These are phyloP conservation scores for Anthracocystis setariae DNA, from an alignment of 1,284 basidiomycete genomes.

Conservation along the genomic window DNA sequence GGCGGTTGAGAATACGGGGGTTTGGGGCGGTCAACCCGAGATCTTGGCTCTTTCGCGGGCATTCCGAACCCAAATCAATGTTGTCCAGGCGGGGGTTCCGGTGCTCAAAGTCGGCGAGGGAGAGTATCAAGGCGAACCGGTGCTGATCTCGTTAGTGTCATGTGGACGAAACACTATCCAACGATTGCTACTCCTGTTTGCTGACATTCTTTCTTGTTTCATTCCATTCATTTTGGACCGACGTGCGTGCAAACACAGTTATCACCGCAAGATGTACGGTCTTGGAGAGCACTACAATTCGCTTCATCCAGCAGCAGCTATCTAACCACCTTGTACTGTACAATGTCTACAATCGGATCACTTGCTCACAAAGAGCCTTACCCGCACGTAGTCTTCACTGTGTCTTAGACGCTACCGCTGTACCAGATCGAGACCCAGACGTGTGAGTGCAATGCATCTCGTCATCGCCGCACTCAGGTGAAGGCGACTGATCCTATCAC, in stretches of 20 bases:
- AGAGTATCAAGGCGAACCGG: conserved; percentile 49
- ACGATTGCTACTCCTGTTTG: too few relatives aligned
- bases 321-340: not conserved
- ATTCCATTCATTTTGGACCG: too few relatives aligned
- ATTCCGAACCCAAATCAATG: conserved; percentile 88
- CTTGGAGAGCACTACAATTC: conserved; percentile 67
- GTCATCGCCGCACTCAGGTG: too few relatives aligned
- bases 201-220: not conserved
- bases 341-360: not conserved
- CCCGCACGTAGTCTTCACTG: too few relatives aligned
- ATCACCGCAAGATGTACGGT: conserved; percentile 65
- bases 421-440: too few relatives aligned
- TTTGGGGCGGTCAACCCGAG: conserved; percentile 98
- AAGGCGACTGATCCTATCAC: too few relatives aligned
- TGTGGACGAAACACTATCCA: not conserved
- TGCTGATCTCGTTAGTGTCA: conserved; percentile 47
- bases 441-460: too few relatives aligned
- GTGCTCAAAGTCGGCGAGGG: conserved; percentile 80
- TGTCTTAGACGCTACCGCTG: too few relatives aligned
- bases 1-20: conserved; percentile 81
- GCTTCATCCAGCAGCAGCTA: conserved; percentile 35
- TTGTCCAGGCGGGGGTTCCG: conserved; percentile 85
- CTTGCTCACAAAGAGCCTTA: too few relatives aligned
- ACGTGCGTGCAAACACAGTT: not conserved
- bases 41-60: conserved; percentile 87